Evolutionary conservation across 2,329 filamentous ascomycete species (phyloP).

Genomic region (Neospermospora avenae): DNA sequence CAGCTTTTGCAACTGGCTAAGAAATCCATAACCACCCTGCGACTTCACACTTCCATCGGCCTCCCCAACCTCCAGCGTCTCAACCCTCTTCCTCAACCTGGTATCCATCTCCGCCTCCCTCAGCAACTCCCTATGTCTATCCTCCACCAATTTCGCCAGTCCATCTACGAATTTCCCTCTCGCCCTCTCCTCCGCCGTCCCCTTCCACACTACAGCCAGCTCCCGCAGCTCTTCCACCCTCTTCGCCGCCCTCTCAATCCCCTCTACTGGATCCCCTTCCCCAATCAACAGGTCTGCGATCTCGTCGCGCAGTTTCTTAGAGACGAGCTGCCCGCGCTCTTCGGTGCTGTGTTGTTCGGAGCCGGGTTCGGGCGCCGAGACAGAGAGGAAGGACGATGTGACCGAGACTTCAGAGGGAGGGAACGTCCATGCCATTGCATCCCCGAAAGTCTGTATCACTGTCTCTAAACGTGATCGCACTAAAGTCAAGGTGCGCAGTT

Average conservation of each 20-base stretch:
- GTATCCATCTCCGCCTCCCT: slow-evolving; percentile 32
- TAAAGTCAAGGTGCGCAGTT: slow-evolving; percentile 76
- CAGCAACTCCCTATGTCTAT: slow-evolving; percentile 45
- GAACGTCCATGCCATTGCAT: slow-evolving; percentile 93
- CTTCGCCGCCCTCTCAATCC: slow-evolving; percentile 69
- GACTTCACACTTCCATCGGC: slow-evolving; percentile 23
- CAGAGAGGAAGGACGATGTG: slow-evolving; percentile 81
- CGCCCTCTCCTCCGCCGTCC: slow-evolving; percentile 92
- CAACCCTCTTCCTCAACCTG: slow-evolving; percentile 26
- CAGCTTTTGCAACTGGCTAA: slow-evolving; percentile 37
- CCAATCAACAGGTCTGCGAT: slow-evolving; percentile 64
- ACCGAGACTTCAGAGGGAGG: slow-evolving; percentile 84
- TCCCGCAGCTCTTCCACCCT: slow-evolving; percentile 75
- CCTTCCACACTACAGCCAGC: slow-evolving; percentile 81
- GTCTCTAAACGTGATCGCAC: slow-evolving; percentile 82
- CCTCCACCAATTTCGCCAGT: slow-evolving; percentile 79
- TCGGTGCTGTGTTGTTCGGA: slow-evolving; percentile 67
- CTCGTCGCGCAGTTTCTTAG: slow-evolving; percentile 67
- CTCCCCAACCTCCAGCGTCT: slow-evolving; percentile 21
- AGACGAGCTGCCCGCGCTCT: slow-evolving; percentile 82
- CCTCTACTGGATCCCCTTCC: slow-evolving; percentile 54
- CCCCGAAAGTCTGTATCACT: slow-evolving; percentile 87
- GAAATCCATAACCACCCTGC: slow-evolving; percentile 35
- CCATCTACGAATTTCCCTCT: slow-evolving; percentile 77
- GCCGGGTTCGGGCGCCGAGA: slow-evolving; percentile 78